These are phyloP conservation scores for Suhomyces anneliseae DNA, from an alignment of 1,139 yeast species.

Conservation along the genomic window DNA sequence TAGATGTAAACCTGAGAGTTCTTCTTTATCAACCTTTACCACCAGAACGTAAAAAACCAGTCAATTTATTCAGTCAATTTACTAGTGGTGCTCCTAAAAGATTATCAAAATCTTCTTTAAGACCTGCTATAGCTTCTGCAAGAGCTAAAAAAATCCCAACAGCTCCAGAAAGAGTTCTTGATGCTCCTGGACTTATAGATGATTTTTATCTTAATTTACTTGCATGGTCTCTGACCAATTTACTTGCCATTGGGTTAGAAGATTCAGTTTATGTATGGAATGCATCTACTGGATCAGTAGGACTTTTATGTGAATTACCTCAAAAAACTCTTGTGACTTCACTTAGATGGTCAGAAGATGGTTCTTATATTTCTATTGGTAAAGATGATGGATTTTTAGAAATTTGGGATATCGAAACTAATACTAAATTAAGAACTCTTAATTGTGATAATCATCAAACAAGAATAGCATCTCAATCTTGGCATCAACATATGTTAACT, in stretches of 20 bases:
- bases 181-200: slow-evolving; percentile 93
- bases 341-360: slow-evolving; percentile 89
- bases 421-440: slow-evolving; percentile 75
- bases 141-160: slow-evolving; percentile 74
- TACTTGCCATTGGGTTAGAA: slow-evolving; percentile 87
- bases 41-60: slow-evolving; percentile 66
- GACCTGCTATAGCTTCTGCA: slow-evolving; percentile 53
- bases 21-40: slow-evolving; percentile 86
- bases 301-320: slow-evolving; percentile 62
- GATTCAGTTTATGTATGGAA: slow-evolving; percentile 90
- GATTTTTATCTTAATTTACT: slow-evolving; percentile 87
- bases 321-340: slow-evolving; percentile 62
- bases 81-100: slow-evolving; percentile 17
- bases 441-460: slow-evolving; percentile 59
- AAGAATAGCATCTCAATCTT: slow-evolving; percentile 80
- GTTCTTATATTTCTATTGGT: slow-evolving; percentile 83
- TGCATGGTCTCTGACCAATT: slow-evolving; percentile 84
- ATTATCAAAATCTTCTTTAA: slow-evolving; percentile 18
- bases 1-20: slow-evolving; percentile 80
- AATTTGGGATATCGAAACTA: slow-evolving; percentile 91
- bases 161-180: slow-evolving; percentile 90
- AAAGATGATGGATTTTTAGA: slow-evolving; percentile 82
- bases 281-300: slow-evolving; percentile 80
- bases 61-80: slow-evolving; percentile 43
- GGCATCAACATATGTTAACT: slow-evolving; percentile 81